Base-by-base conservation (phyloP, 768 basidiomycete species). In the Hebeloma cylindrosporum region DNA sequence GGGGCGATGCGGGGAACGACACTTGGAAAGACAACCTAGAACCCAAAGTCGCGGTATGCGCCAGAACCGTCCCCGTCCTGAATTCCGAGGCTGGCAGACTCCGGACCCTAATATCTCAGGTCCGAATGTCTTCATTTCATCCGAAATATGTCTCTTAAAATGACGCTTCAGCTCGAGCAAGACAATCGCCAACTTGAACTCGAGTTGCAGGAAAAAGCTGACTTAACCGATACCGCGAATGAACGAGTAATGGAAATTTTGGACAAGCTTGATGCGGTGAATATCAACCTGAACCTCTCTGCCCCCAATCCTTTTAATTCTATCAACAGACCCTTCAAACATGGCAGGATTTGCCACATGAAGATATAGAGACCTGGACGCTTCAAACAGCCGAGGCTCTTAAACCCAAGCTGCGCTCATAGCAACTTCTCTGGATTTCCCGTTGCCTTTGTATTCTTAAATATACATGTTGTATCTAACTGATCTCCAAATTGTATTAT, bases 1-100 rank as follows among this genome's bases (percentile, higher is more conserved):
- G 70, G 34, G 71, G 73, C 5, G 73, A 71, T 30, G 52, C 62
- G 9, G 69, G 70, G 0, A 75, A 72, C 10, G 84, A 88, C 58
- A 55, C 75, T 0, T 91, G 88, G 87, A 77, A 66, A 47, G 77
- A 80, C 37, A 70, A 80, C 44, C 62, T 90, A 22, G 74, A 79
- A 33, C 84, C 89, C 2, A 76, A 70, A 10, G 72, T 71, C 21
- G 84, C 83, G 5, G 77, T 81, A 21, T 71, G 76, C 35, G 84
- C 86, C 1, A 70, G 80, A 40, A 82, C 79, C 0, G 64, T 87
- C 4, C 85, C 87, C 1, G 58, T 82, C 4, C 58, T 91, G 27
- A 68, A 70, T 33, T 59, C 65, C 6, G 72, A 78, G 43, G 67
- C 62, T 5, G 54, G 66, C 26, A 61, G 70, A 41, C 58, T 78